phyloP scores from a whole-genome alignment of 768 basidiomycete genomes.

The Russula virescens region DNA sequence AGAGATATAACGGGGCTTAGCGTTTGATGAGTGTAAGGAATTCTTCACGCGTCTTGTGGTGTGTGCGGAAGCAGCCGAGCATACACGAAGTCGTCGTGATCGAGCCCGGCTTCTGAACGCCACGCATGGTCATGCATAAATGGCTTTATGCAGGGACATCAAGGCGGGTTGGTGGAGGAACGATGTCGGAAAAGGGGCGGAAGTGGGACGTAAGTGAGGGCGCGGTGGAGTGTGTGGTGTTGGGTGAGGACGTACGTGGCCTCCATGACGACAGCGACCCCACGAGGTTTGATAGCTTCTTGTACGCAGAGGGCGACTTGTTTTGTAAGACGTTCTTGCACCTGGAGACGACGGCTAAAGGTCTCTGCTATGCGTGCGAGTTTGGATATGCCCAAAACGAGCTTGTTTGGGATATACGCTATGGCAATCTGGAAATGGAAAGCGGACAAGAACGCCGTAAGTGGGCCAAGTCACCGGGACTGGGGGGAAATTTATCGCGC shows the following conservation, averaged over 20 bases:
- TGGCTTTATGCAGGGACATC: slow-evolving; percentile 49
- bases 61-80: slow-evolving; percentile 97
- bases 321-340: slow-evolving; percentile 95
- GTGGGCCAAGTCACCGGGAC: slow-evolving; percentile 19
- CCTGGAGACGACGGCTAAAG: slow-evolving; percentile 86
- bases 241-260: slow-evolving; percentile 65
- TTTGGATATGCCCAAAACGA: slow-evolving; percentile 22
- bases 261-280: slow-evolving; percentile 99
- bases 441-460: slow-evolving; percentile 8
- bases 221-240: slow-evolving; percentile 2
- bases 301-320: slow-evolving; percentile 98
- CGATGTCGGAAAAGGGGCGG: slow-evolving; percentile 5
- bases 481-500: not conserved
- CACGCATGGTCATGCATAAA: slow-evolving; percentile 99
- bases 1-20: not conserved
- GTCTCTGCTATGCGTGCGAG: slow-evolving; percentile 23
- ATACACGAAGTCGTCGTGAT: slow-evolving; percentile 95
- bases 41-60: slow-evolving; percentile 97
- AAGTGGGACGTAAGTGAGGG: slow-evolving; percentile 14
- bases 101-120: slow-evolving; percentile 96
- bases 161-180: not conserved
- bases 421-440: slow-evolving; percentile 74
- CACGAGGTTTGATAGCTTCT: slow-evolving; percentile 95
- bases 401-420: slow-evolving; percentile 35
- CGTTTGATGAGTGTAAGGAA: slow-evolving; percentile 81